Evolutionary conservation across 2,329 filamentous ascomycete species (phyloP), one percentile per base, ranked within the genome.

Genomic region (Zopfia rhizophila): DNA sequence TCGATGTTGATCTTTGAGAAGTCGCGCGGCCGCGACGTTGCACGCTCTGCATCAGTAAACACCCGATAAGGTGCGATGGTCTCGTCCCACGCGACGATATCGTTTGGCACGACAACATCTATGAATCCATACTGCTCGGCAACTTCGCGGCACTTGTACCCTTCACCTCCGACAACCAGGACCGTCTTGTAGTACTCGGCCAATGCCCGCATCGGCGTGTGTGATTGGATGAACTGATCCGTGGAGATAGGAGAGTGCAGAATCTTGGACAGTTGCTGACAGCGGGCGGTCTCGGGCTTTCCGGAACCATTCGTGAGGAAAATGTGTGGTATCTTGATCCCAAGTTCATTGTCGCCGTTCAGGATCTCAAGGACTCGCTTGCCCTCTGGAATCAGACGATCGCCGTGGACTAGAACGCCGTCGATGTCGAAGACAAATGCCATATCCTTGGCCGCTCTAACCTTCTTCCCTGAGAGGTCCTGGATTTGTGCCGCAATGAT

Each of bases 361-460:
- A 89, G 77, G 69, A 89, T 88, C 68, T 87, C 82, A 27, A 89
- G 81, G 11, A 82, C 83, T 46, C 82, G 79, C 62, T 82, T 77
- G 50, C 84, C 86, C 73, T 89, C 82, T 29, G 85, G 84, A 53
- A 90, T 89, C 47, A 88, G 74, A 46, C 86, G 78, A 72, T 87
- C 86, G 63, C 86, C 86, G 72, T 89, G 87, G 45, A 89, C 87
- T 17, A 90, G 78, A 47, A 91, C 87, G 76, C 87, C 88, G 61
- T 91, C 84, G 52, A 87, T 86, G 69, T 91, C 89, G 65, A 91
- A 92, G 61, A 86, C 88, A 56, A 91, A 91, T 5, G 86, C 86
- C 86, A 91, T 90, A 75, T 90, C 86, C 80, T 90, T 90, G 47
- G 86, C 87, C 46, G 81, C 80, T 21, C 74, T 74, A 12, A 88